Percentiles rank a stretch among this genome's conserved stretches.
phyloP scores from a whole-genome alignment of 148 eudicot species.

The Rhododendron ovatum region DNA sequence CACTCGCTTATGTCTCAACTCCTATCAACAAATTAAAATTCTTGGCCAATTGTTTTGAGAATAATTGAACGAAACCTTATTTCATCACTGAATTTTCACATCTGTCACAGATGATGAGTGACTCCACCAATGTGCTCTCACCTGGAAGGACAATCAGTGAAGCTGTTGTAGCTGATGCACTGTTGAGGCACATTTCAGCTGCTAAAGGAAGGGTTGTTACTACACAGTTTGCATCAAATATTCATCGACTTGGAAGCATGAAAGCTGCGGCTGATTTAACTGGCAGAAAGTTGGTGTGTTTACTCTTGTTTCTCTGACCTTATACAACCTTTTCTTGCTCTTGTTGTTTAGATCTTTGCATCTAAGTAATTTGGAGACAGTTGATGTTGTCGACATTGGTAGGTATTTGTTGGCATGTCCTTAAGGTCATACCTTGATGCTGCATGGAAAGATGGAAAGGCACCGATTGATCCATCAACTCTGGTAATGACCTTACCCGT shows the following conservation, averaged over 20 bases:
- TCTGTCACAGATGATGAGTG: conserved; percentile 89
- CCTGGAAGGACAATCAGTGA: conserved; percentile 97
- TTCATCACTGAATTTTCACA: not conserved
- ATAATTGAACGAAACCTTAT: not conserved
- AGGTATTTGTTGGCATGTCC: conserved; percentile 98
- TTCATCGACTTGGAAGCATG: conserved; percentile 93
- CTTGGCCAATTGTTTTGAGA: not conserved
- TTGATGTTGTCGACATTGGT: conserved; percentile 15
- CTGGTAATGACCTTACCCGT: conserved; percentile 43
- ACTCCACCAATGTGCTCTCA: conserved; percentile 88
- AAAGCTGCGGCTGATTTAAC: conserved; percentile 98
- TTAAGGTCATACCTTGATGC: conserved; percentile 93
- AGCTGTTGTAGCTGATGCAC: conserved; percentile 81
- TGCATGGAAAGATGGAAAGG: conserved; percentile 95
- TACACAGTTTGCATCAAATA: conserved; percentile 95
- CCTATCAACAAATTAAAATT: not conserved
- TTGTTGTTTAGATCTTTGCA: not conserved
- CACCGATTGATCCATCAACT: conserved; percentile 96
- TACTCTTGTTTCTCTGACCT: conserved; percentile 7
- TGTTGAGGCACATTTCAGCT: conserved; percentile 77
- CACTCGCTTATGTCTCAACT: not conserved
- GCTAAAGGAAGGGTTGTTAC: conserved; percentile 89
- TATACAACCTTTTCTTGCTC: not conserved
- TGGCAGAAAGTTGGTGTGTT: conserved; percentile 85
- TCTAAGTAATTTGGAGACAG: not conserved